Evolutionary conservation across 108 stramenopile species (phyloP).

Genomic region (Pseudonitzschia multistriata): DNA sequence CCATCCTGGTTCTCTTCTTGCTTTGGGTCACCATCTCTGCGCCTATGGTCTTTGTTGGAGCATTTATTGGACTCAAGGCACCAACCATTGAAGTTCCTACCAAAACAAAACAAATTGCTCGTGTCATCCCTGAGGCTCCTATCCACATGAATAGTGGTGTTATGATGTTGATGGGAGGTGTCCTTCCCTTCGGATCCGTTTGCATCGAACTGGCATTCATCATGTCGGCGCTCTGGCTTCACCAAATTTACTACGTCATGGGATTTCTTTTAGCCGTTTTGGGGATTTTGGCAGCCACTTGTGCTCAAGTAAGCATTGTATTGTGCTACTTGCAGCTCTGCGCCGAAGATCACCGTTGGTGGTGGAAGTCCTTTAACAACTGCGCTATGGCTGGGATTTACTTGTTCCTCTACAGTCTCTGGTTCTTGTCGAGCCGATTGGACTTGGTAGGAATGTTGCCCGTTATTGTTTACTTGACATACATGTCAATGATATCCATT

Average conservation of each 20-base stretch:
- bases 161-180: conserved; percentile 87
- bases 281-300: conserved; percentile 90
- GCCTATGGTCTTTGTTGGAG: conserved; percentile 95
- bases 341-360: conserved; percentile 98
- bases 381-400: conserved; percentile 92
- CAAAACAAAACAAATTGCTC: conserved; percentile 93
- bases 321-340: conserved; percentile 99
- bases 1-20: conserved; percentile 83
- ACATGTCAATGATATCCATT: conserved; percentile 94
- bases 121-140: conserved; percentile 85
- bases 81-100: conserved; percentile 82
- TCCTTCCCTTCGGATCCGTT: conserved; percentile 97
- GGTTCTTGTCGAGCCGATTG: conserved; percentile 91
- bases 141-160: conserved; percentile 78
- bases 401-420: conserved; percentile 94
- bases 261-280: conserved; percentile 96
- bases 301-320: conserved; percentile 96
- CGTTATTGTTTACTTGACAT: conserved; percentile 91
- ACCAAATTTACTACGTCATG: conserved; percentile 99
- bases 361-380: conserved; percentile 98
- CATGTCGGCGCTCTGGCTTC: conserved; percentile 97
- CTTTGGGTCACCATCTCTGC: conserved; percentile 89
- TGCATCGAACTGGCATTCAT: conserved; percentile 99
- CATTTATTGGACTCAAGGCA: conserved; percentile 90
- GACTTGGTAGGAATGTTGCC: conserved; percentile 86